These are phyloP conservation scores for Pseudogymnoascus sp. DNA, from an alignment of 2,329 filamentous ascomycete species.

Conservation along the genomic window DNA sequence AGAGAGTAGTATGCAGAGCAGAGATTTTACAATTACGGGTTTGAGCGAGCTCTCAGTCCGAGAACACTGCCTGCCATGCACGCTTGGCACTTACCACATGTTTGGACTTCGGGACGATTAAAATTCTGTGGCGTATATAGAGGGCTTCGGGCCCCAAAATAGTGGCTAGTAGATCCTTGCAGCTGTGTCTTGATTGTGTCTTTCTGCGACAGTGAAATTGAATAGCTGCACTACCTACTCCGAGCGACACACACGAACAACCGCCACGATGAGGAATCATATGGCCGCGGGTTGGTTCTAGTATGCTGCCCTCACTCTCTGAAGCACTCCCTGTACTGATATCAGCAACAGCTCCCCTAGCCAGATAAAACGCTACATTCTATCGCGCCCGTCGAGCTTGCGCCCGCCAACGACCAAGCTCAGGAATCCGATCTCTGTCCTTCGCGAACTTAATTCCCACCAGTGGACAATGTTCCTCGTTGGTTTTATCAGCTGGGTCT, in stretches of 20 bases:
- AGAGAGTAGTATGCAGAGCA: neutral
- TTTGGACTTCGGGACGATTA: neutral
- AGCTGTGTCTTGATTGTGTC: neutral
- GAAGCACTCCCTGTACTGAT: neutral
- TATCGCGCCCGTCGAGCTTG: neutral
- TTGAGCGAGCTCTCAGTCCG: neutral
- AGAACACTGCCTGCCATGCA: neutral
- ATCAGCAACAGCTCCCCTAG: neutral
- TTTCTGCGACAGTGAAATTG: neutral
- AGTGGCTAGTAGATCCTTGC: neutral
- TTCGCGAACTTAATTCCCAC: neutral
- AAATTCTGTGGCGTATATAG: neutral
- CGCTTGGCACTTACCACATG: neutral
- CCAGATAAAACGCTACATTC: neutral
- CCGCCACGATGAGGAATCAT: neutral
- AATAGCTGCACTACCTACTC: neutral
- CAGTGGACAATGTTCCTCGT: neutral
- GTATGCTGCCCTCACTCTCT: neutral
- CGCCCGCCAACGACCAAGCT: neutral
- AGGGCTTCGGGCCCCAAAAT: neutral
- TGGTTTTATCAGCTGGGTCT: neutral
- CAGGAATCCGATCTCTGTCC: neutral
- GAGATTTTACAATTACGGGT: neutral
- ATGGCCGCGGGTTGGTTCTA: constrained; percentile 1
- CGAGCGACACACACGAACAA: neutral